A percentile compares a stretch with the other conserved stretches of the same genome.
Conservation (phyloP, 768 basidiomycete species). For the Myochromella boudieri region DNA sequence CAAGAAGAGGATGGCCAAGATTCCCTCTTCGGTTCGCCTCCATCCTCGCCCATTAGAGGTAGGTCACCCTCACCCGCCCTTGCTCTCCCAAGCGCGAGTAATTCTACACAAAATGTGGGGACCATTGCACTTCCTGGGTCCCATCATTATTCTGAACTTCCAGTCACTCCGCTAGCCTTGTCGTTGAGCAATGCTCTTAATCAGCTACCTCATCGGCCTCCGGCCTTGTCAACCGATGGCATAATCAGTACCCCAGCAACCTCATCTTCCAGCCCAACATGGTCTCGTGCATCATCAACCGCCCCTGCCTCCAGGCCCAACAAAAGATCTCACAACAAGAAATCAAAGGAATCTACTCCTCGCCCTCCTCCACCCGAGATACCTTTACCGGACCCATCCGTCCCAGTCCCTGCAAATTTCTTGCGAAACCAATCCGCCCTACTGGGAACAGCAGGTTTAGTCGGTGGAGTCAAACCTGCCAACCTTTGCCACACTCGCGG, state of each 20-base stretch:
- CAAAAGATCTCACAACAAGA: conserved; percentile 33
- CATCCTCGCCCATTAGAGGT: conserved; percentile 68
- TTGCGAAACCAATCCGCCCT: conserved; percentile 72
- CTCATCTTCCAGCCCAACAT: conserved; percentile 15
- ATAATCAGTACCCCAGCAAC: background rate
- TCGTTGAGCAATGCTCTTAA: conserved; percentile 42
- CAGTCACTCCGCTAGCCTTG: conserved; percentile 77
- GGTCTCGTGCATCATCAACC: conserved; percentile 21
- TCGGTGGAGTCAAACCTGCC: conserved; percentile 63
- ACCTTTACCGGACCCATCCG: conserved; percentile 58
- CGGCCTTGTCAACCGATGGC: conserved; percentile 25
- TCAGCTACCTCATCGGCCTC: conserved; percentile 35
- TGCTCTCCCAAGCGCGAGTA: conserved; percentile 53
- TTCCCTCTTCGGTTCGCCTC: conserved; percentile 84
- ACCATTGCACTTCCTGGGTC: conserved; percentile 98
- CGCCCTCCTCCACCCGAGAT: conserved; percentile 57
- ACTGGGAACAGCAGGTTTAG: conserved; percentile 70
- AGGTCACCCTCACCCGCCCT: conserved; percentile 67
- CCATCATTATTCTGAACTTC: conserved; percentile 85
- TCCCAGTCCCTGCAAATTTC: conserved; percentile 64
- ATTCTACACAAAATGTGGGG: conserved; percentile 85
- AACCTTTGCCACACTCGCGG: conserved; percentile 50
- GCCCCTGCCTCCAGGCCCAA: conserved; percentile 22
- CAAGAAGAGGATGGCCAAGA: conserved; percentile 49
- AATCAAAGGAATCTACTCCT: conserved; percentile 39